Evolutionary conservation across 345 rosid genomes (phyloP), one percentile per base, ranked within the genome.

Genomic region (Brassica cretica): DNA sequence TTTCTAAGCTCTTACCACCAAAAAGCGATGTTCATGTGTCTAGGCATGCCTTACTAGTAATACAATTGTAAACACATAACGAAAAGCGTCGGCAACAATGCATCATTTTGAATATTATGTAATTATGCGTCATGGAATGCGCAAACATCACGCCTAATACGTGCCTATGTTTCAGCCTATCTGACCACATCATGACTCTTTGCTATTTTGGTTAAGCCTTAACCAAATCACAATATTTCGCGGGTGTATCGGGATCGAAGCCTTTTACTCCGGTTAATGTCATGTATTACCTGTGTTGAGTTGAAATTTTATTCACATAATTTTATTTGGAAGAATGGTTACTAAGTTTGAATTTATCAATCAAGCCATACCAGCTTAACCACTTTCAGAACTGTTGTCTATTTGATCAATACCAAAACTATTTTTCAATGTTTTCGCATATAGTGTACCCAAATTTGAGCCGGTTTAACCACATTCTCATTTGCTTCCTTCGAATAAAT

Each of bases 11-110:
- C 6, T 62, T 62, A 62, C 66, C 37, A 62, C 66, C 39, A 19
- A 62, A 29, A 61, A 27, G 12, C 66, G 18, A 29, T 62, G 66
- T 63, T 63, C 7, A 30, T 30, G 66, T 62, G 18, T 14, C 66
- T 62, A 62, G 29, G 5, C 64, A 60, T 12, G 65, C 65, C 9
- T 61, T 61, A 5, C 5, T 11, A 60, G 64, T 25, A 60, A 60
- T 24, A 24, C 15, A 59, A 25, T 55, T 55, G 53, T 16, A 63
- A 33, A 66, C 15, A 55, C 55, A 25, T 15, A 67, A 18, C 49
- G 18, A 75, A 75, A 75, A 59, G 68, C 74, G 44, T 76, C 30
- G 29, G 69, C 55, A 46, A 60, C 68, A 68, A 69, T 62, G 24
- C 29, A 76, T 76, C 70, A 32, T 33, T 59, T 49, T 8, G 64